Evolutionary conservation across 1,284 basidiomycete genomes (phyloP).

Genomic region (Termitomyces sp.): DNA sequence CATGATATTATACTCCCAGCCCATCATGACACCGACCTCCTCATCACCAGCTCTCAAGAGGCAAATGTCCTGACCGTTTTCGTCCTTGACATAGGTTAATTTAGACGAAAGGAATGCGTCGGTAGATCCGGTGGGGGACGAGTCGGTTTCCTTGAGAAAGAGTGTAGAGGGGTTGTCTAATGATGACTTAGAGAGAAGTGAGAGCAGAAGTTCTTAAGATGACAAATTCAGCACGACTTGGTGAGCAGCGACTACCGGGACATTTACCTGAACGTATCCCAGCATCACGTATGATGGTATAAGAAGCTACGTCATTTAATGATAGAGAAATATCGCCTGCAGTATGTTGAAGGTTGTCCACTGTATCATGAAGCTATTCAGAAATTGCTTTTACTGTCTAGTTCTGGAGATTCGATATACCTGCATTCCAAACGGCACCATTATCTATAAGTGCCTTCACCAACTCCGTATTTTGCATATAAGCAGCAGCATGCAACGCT

Average conservation of each 20-base stretch:
- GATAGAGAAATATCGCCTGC: conserved; percentile 88
- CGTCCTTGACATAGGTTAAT: conserved; percentile 69
- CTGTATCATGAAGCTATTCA: conserved; percentile 29
- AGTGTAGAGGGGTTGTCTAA: conserved; percentile 39
- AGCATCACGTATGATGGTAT: conserved; percentile 76
- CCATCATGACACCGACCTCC: conserved; percentile 93
- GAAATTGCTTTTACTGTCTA: not conserved
- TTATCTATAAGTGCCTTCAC: conserved; percentile 67
- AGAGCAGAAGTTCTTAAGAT: conserved; percentile 57
- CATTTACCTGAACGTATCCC: conserved; percentile 76
- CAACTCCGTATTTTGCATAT: conserved; percentile 58
- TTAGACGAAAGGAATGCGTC: conserved; percentile 70
- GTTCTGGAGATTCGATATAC: conserved; percentile 32
- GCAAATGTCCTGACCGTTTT: conserved; percentile 78
- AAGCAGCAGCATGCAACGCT: conserved; percentile 86
- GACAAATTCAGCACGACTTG: conserved; percentile 3
- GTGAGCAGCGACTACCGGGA: not conserved
- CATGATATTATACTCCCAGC: conserved; percentile 88
- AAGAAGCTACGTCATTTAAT: conserved; percentile 71
- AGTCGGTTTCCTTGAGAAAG: conserved; percentile 52
- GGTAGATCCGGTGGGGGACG: conserved; percentile 71
- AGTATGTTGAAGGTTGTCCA: conserved; percentile 75
- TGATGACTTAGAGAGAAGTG: conserved; percentile 44
- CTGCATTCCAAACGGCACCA: conserved; percentile 91
- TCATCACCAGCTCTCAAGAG: conserved; percentile 67